Percentiles rank a stretch among this genome's conserved stretches.
Conservation (phyloP, 176 grass and related monocot genomes). For the Rhynchospora tenuis region DNA sequence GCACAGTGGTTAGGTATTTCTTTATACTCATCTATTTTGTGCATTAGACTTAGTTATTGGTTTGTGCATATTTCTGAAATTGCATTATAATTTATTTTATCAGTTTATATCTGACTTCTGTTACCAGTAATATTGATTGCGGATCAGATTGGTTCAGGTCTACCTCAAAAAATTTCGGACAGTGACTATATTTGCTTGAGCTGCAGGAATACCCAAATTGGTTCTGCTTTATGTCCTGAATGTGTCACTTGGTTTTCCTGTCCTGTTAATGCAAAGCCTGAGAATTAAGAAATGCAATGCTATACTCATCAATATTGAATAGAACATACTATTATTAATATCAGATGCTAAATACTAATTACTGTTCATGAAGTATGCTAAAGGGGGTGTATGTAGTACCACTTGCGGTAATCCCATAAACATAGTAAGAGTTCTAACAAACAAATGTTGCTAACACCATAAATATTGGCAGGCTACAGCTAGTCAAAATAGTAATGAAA, state of each 20-base stretch:
- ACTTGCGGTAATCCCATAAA: neutral
- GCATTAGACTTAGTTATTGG: neutral
- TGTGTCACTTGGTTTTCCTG: neutral
- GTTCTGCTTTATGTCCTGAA: neutral
- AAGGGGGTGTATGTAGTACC: neutral
- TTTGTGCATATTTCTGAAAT: neutral
- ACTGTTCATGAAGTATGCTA: neutral
- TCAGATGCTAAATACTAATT: neutral
- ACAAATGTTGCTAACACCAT: neutral
- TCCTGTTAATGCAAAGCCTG: neutral
- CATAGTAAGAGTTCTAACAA: neutral
- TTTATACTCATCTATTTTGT: constrained; percentile 3
- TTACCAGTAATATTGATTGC: neutral
- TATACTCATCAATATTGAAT: neutral
- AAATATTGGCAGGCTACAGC: neutral
- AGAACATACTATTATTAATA: neutral
- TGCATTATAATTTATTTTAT: neutral
- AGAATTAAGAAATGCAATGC: neutral
- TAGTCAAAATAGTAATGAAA: neutral
- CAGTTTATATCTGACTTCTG: neutral
- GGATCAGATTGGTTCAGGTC: neutral
- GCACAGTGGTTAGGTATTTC: constrained; percentile 86
- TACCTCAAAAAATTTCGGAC: neutral
- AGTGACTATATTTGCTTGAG: neutral
- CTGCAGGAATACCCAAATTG: too few species aligned